Percentiles rank a stretch among this genome's conserved stretches.
Evolutionary conservation across 176 grass and related monocot species (phyloP).

Genomic region (Paspalum vaginatum): DNA sequence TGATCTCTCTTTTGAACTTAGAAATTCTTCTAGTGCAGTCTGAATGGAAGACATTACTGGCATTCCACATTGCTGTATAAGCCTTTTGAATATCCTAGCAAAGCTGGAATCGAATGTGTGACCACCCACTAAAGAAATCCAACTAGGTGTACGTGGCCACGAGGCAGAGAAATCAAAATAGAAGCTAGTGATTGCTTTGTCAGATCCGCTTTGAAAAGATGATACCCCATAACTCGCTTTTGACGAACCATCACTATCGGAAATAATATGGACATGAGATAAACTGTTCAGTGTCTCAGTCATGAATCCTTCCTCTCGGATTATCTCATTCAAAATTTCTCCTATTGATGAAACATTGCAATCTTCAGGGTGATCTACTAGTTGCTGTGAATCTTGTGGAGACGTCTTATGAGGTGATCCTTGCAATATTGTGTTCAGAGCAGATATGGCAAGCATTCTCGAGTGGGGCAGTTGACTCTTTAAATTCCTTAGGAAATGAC

Average conservation of each 20-base stretch:
- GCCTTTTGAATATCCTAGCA: slow-evolving; percentile 95
- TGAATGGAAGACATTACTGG: slow-evolving; percentile 65
- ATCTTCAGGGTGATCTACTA: slow-evolving; percentile 41
- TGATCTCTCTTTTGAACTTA: slow-evolving; percentile 89
- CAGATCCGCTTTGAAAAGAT: slow-evolving; percentile 80
- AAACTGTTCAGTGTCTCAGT: slow-evolving; percentile 73
- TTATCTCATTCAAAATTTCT: slow-evolving; percentile 76
- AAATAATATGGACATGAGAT: slow-evolving; percentile 87
- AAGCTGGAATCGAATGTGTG: slow-evolving; percentile 82
- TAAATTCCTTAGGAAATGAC: slow-evolving; percentile 90
- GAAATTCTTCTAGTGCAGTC: slow-evolving; percentile 70
- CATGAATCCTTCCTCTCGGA: slow-evolving; percentile 77
- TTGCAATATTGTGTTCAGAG: slow-evolving; percentile 87
- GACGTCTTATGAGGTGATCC: slow-evolving; percentile 57
- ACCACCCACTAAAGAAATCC: slow-evolving; percentile 73
- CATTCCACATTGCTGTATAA: slow-evolving; percentile 86
- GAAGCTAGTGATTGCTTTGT: slow-evolving; percentile 89
- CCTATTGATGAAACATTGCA: slow-evolving; percentile 40
- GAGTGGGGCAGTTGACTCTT: slow-evolving; percentile 98
- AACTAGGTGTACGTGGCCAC: slow-evolving; percentile 93
- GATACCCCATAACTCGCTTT: slow-evolving; percentile 70
- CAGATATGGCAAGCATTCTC: slow-evolving; percentile 96
- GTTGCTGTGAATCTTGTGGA: slow-evolving; percentile 40
- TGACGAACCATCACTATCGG: slow-evolving; percentile 76
- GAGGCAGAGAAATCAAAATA: slow-evolving; percentile 95